A percentile compares a stretch with the other conserved stretches of the same genome.
Conservation (phyloP, 2,329 filamentous ascomycete species). For the Fusarium beomiforme region DNA sequence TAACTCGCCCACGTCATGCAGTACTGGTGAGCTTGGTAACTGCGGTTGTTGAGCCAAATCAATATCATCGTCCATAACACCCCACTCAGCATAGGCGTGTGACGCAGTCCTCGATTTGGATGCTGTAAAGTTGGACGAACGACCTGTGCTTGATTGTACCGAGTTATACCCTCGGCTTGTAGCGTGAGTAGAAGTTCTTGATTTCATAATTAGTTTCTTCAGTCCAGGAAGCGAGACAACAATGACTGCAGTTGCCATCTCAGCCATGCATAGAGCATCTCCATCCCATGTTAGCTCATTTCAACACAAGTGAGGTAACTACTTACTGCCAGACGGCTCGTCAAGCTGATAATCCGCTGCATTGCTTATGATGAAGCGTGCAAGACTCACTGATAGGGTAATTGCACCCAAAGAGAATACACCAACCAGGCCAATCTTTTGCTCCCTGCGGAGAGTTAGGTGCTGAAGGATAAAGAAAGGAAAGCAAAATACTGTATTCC, state of each 20-base stretch:
- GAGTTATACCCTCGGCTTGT: not conserved
- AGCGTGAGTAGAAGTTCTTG: not conserved
- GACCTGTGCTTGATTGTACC: not conserved
- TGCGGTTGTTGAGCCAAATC: not conserved
- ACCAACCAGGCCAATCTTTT: not conserved
- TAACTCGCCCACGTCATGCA: not conserved
- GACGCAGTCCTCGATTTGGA: not conserved
- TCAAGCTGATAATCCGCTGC: not conserved
- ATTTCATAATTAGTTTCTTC: not conserved
- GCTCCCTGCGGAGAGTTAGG: not conserved
- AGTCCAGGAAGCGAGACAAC: constrained; percentile 11
- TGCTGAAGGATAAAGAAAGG: constrained; percentile 8
- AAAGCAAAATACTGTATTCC: not conserved
- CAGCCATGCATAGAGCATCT: not conserved
- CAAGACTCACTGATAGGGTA: not conserved
- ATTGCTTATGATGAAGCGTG: not conserved
- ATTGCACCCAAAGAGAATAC: constrained; percentile 21
- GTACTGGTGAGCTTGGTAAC: too few species aligned
- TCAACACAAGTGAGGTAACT: fast-evolving
- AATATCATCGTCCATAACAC: constrained; percentile 15
- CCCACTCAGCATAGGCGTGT: constrained; percentile 8
- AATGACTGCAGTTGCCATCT: constrained; percentile 16
- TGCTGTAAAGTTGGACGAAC: not conserved
- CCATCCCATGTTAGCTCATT: not conserved
- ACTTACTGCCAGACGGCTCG: constrained; percentile 1